Evolutionary conservation across 306 rosid species (phyloP), one percentile per base, ranked within the genome.

Genomic region (Corylus avellana): DNA sequence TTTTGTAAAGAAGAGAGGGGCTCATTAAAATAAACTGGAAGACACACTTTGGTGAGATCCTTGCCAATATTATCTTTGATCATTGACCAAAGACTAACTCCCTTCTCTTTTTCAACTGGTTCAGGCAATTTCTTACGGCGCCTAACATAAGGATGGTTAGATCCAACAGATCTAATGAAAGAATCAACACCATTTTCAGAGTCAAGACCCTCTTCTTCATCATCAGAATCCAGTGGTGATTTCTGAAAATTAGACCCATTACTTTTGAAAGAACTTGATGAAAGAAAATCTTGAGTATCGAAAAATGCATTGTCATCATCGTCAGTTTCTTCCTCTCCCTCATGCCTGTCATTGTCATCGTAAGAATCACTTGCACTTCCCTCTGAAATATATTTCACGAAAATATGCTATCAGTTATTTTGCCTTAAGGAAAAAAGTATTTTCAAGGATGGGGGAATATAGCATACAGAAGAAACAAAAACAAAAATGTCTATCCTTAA

Each of bases 21-120:
- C 80, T 95, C 98, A 56, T 93, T 95, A 67, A 95, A 95, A 77
- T 91, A 93, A 79, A 93, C 99, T 37, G 98, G 99, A 55, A 95
- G 98, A 79, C 97, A 92, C 56, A 94, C 86, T 86, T 91, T 94
- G 37, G 97, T 90, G 14, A 94, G 97, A 84, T 94, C 97, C 87
- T 91, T 94, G 77, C 98, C 97, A 20, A 94, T 88, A 39, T 93
- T 95, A 59, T 95, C 98, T 78, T 95, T 95, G 77, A 95, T 90
- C 83, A 93, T 90, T 76, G 98, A 93, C 99, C 99, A 93, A 27
- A 95, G 91, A 82, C 97, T 91, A 53, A 95, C 84, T 42, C 97
- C 85, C 80, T 76, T 90, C 82, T 95, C 98, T 84, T 88, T 95
- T 85, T 91, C 98, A 85, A 82, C 86, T 63, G 99, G 98, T 55